Evolutionary conservation across 352 stramenopile genomes (phyloP).

Genomic region (Phytophthora podocarpi): DNA sequence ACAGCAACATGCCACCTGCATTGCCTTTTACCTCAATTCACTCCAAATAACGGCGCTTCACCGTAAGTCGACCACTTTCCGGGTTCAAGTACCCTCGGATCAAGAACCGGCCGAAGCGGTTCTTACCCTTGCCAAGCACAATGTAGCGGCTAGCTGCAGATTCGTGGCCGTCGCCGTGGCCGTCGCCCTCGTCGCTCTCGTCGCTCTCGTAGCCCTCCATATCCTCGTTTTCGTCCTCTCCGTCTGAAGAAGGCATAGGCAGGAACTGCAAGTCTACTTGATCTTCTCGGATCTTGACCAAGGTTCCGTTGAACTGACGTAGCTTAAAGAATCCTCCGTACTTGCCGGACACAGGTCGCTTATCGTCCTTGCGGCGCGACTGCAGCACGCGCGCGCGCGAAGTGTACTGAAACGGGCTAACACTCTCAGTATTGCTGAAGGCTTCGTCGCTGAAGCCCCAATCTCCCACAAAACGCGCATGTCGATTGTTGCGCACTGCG

Average conservation of each 20-base stretch:
- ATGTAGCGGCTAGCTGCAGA: conserved; percentile 41
- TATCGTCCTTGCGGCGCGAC: conserved; percentile 41
- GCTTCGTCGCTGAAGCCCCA: conserved; percentile 75
- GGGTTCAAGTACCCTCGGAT: conserved; percentile 68
- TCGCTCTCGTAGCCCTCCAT: conserved; percentile 30
- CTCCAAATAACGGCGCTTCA: conserved; percentile 70
- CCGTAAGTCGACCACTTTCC: conserved; percentile 44
- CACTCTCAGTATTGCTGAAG: conserved; percentile 37
- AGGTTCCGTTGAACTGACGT: conserved; percentile 65
- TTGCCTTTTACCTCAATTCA: conserved; percentile 12
- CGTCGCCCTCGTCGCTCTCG: conserved; percentile 28
- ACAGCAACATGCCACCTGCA: conserved; percentile 1
- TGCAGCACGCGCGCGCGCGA: conserved; percentile 43
- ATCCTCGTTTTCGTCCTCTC: conserved; percentile 31
- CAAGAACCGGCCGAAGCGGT: conserved; percentile 70
- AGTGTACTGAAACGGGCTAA: conserved; percentile 77
- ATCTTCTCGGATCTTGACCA: conserved; percentile 64
- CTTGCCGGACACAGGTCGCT: conserved; percentile 64
- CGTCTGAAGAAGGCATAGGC: conserved; percentile 38
- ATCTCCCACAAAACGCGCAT: conserved; percentile 53
- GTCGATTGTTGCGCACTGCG: conserved; percentile 40
- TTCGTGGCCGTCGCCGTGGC: conserved; percentile 35
- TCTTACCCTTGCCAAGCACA: conserved; percentile 72
- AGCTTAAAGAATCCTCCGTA: conserved; percentile 79
- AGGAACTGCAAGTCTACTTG: conserved; percentile 73